Evolutionary conservation across 2,329 filamentous ascomycete genomes (phyloP).

Genomic region (Neopestalotiopsis sp.): DNA sequence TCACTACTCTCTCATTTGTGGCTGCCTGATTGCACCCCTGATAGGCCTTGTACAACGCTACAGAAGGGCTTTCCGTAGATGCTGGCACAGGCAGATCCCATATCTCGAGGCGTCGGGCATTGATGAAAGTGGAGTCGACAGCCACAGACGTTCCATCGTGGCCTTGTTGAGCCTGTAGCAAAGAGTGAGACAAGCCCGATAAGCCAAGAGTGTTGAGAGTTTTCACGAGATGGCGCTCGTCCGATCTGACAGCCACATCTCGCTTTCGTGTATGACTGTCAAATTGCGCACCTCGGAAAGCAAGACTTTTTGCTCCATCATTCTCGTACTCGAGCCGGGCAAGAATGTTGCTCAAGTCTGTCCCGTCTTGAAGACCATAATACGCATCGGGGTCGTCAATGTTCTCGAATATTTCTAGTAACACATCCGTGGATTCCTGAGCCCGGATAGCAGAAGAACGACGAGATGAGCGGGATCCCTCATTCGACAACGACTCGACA

Average conservation of each 20-base stretch:
- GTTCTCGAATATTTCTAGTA: slow-evolving; percentile 85
- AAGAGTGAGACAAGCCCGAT: slow-evolving; percentile 81
- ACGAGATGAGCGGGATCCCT: slow-evolving; percentile 58
- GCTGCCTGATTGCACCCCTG: slow-evolving; percentile 76
- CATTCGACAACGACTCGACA: slow-evolving; percentile 69
- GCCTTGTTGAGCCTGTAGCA: slow-evolving; percentile 72
- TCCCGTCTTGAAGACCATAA: slow-evolving; percentile 83
- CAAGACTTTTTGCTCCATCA: slow-evolving; percentile 83
- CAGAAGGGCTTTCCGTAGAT: slow-evolving; percentile 64
- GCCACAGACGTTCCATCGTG: slow-evolving; percentile 61
- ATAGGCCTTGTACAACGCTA: slow-evolving; percentile 79
- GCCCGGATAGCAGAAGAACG: slow-evolving; percentile 66
- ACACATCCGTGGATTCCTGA: slow-evolving; percentile 66
- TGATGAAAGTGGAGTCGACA: slow-evolving; percentile 76
- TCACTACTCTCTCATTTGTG: slow-evolving; percentile 56
- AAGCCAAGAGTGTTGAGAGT: slow-evolving; percentile 83
- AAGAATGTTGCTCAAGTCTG: slow-evolving; percentile 78
- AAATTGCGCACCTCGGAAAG: slow-evolving; percentile 89
- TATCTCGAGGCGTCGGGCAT: slow-evolving; percentile 81
- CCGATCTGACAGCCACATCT: slow-evolving; percentile 58
- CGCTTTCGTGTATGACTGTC: slow-evolving; percentile 78
- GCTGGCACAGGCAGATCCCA: slow-evolving; percentile 87
- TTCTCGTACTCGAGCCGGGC: slow-evolving; percentile 87
- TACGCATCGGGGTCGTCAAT: slow-evolving; percentile 97
- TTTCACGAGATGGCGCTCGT: slow-evolving; percentile 73